A percentile compares a stretch with the other conserved stretches of the same genome.
These are phyloP conservation scores for Fusarium musae DNA, from an alignment of 2,329 filamentous ascomycete genomes.

Conservation along the genomic window DNA sequence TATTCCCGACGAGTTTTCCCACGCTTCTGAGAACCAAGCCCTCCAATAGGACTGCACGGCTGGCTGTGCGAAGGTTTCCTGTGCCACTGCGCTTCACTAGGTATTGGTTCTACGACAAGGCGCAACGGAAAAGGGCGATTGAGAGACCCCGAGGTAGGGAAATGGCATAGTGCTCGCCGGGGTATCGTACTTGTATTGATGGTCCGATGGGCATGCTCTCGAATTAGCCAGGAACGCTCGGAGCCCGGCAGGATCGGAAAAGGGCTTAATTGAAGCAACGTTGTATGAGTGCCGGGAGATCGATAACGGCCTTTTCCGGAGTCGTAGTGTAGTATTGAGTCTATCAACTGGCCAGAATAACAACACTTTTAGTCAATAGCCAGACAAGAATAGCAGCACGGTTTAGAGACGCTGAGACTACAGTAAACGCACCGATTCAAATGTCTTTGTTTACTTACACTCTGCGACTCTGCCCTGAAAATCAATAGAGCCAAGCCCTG, in stretches of 20 bases:
- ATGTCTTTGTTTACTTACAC: slow-evolving; percentile 1
- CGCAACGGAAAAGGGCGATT: slow-evolving; percentile 10
- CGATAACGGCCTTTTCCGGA: slow-evolving; percentile 30
- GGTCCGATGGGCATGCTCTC: neutral
- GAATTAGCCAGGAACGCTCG: slow-evolving; percentile 22
- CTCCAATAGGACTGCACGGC: slow-evolving; percentile 1
- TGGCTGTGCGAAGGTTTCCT: slow-evolving; percentile 2
- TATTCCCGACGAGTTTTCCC: slow-evolving; percentile 44
- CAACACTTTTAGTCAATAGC: neutral
- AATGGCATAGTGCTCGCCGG: neutral
- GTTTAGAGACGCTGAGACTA: neutral
- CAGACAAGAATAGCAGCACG: neutral
- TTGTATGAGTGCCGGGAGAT: slow-evolving; percentile 21
- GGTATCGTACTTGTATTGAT: neutral
- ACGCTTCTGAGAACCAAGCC: neutral
- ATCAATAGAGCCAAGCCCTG: slow-evolving; percentile 31
- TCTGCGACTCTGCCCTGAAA: slow-evolving; percentile 5
- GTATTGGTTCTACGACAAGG: slow-evolving; percentile 18
- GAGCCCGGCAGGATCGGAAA: neutral
- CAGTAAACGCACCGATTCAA: neutral
- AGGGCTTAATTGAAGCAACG: slow-evolving; percentile 6
- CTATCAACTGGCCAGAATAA: neutral
- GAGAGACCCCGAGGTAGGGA: neutral
- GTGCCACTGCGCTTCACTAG: neutral
- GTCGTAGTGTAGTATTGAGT: neutral